Evolutionary conservation across 768 basidiomycete species (phyloP), one percentile per base, ranked within the genome.

Genomic region (Favolaschia claudopus): DNA sequence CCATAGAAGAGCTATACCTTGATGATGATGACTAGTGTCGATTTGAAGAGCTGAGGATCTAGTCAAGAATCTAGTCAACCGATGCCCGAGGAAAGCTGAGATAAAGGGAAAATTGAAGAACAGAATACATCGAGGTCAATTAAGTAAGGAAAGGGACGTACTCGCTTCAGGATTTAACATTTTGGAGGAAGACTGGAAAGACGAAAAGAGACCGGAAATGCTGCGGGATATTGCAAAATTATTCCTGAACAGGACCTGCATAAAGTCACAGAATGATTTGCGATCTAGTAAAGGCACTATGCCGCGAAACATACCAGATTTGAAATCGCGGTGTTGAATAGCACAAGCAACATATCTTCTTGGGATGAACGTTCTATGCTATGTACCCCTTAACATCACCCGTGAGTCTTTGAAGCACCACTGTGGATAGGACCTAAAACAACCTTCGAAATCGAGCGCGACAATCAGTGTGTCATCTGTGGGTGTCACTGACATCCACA

Each of bases 401-500:
- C 28, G 20, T 44, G 42, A 29, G 33, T 13, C 20, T 40, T 19
- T 32, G 13, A 25, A 17, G 20, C 15, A 60, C 13, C 27, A 19
- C 9, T 1, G 12, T n/a, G n/a, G n/a, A n/a, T n/a, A n/a, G n/a
- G n/a, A n/a, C n/a, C n/a, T n/a, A 27, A 52, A 13, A 45, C 32
- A 17, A 79, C 87, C 86, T 79, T 88, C 87, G 37, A 88, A 88
- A 60, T 88, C 87, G 4, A 88, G 75, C 1, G 86, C 82, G 0
- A 88, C 84, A 5, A 88, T 73, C 7, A 88, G 64, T 0, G 70
- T 69, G n/a, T 84, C 77, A 32, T 80, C 73, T 0, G 86, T 86
- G 0, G 87, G 87, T 1, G 86, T 85, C 13, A 84, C 83, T 0
- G 85, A 87, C 80, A 87, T 82, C 86, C 86, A 87, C 1, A 87